Conservation (phyloP, 2,329 filamentous ascomycete species). For the Parasarocladium wereldwijsianum region DNA sequence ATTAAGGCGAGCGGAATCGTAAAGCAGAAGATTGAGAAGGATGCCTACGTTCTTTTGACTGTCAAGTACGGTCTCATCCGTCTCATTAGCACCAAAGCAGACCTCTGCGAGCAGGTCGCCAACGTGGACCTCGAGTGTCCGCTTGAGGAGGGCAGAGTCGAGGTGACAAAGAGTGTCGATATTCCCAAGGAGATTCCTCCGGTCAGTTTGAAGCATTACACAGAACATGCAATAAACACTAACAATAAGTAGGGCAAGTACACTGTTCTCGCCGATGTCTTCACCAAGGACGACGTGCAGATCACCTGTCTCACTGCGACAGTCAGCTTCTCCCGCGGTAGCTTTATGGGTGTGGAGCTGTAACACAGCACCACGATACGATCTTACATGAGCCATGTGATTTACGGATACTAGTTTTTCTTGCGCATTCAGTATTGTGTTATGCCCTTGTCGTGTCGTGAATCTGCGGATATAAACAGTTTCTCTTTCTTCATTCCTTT, state of each 20-base stretch:
- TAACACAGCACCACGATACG: no score
- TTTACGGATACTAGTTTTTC: no score
- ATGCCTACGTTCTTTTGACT: constrained; percentile 65
- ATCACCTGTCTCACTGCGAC: constrained; percentile 79
- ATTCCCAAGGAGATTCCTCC: constrained; percentile 79
- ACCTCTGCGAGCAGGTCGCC: constrained; percentile 78
- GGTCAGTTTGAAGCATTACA: constrained; percentile 37
- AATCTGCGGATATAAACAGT: no score
- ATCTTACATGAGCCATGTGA: no score
- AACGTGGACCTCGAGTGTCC: constrained; percentile 87
- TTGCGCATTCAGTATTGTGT: no score
- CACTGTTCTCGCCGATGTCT: constrained; percentile 75
- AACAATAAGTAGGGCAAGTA: constrained; percentile 58
- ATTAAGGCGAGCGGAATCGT: constrained; percentile 73
- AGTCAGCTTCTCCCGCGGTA: constrained; percentile 41
- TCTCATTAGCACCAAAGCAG: constrained; percentile 64
- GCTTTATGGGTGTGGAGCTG: constrained; percentile 26
- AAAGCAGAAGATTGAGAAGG: constrained; percentile 55
- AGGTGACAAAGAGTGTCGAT: constrained; percentile 66
- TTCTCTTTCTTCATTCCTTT: no score
- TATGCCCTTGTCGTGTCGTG: no score
- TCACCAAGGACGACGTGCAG: constrained; percentile 53
- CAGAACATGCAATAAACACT: constrained; percentile 6
- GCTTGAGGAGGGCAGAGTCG: constrained; percentile 61
- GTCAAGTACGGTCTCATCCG: constrained; percentile 94